A percentile compares a stretch with the other conserved stretches of the same genome.
These are phyloP conservation scores for Stachybotrys elegans DNA, from an alignment of 2,329 filamentous ascomycete species.

Conservation along the genomic window DNA sequence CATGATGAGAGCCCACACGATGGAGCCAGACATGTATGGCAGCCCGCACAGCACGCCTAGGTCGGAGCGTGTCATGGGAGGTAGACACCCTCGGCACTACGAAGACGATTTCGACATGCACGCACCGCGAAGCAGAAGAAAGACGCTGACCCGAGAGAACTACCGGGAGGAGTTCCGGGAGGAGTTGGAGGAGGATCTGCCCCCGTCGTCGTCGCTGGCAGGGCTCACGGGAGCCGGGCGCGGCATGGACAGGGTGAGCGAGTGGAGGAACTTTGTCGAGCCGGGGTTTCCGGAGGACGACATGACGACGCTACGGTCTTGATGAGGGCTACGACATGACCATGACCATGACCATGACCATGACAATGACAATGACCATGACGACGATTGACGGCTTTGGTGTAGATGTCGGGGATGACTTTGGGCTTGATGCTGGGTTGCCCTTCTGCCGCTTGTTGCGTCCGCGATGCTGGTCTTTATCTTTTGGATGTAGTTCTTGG, in stretches of 20 bases:
- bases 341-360: too few relatives aligned
- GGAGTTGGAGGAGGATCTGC: constrained; percentile 16
- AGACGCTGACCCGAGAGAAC: constrained; percentile 17
- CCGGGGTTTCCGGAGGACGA: constrained; percentile 34
- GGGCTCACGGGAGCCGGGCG: constrained; percentile 39
- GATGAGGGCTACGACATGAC: too few relatives aligned
- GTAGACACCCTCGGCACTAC: constrained; percentile 22
- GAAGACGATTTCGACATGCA: constrained; percentile 24
- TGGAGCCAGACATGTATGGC: constrained; percentile 32
- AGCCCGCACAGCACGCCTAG: constrained; percentile 21
- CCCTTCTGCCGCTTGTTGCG: too few relatives aligned
- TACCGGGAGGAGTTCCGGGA: too few relatives aligned
- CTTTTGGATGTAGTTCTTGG: too few relatives aligned
- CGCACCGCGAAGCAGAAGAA: constrained; percentile 21
- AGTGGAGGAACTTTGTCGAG: constrained; percentile 45
- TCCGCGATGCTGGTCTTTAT: too few relatives aligned
- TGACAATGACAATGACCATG: too few relatives aligned
- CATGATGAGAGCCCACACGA: constrained; percentile 32
- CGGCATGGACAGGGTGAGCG: constrained; percentile 42
- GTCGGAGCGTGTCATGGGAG: constrained; percentile 22
- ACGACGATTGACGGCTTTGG: too few relatives aligned
- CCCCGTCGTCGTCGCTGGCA: constrained; percentile 39
- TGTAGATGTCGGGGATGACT: too few relatives aligned
- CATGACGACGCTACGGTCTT: constrained; percentile 2
- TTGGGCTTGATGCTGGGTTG: too few relatives aligned